Conservation (phyloP, 805 yeast species). For the Candida qinlingensis region DNA sequence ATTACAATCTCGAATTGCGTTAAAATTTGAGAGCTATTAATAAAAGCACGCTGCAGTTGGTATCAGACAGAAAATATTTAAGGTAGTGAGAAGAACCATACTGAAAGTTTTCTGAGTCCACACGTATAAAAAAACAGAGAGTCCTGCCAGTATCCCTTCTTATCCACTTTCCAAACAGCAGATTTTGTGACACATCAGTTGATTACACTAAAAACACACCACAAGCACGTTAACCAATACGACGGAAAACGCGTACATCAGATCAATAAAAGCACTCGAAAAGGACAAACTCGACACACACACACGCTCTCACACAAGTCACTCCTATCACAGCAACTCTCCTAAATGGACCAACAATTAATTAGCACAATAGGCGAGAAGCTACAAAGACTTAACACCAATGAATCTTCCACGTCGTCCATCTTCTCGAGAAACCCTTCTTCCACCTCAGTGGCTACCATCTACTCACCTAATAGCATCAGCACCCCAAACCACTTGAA, state of each 20-base stretch:
- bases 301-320: not conserved
- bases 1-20: not conserved
- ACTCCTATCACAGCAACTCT: not conserved
- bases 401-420: constrained; percentile 17
- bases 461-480: constrained; percentile 3
- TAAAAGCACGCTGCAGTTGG: not conserved
- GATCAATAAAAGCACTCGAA: not conserved
- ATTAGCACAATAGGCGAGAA: constrained; percentile 8
- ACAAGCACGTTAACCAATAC: too few relatives aligned
- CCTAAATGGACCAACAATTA: constrained; percentile 3
- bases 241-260: not conserved
- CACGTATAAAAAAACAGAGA: not conserved
- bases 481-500: constrained; percentile 5
- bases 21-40: too few relatives aligned
- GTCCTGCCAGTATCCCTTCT: too few relatives aligned
- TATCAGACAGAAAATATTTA: too few relatives aligned
- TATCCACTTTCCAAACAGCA: not conserved
- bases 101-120: not conserved
- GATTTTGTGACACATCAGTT: not conserved
- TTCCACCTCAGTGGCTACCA: constrained; percentile 19
- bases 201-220: too few relatives aligned
- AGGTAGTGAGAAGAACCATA: not conserved
- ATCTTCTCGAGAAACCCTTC: constrained; percentile 24
- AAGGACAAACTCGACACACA: not conserved
- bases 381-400: constrained; percentile 19